Evolutionary conservation across 495 filamentous ascomycete genomes (phyloP), one percentile per base, ranked within the genome.

Genomic region (Aspergillus indologenus): DNA sequence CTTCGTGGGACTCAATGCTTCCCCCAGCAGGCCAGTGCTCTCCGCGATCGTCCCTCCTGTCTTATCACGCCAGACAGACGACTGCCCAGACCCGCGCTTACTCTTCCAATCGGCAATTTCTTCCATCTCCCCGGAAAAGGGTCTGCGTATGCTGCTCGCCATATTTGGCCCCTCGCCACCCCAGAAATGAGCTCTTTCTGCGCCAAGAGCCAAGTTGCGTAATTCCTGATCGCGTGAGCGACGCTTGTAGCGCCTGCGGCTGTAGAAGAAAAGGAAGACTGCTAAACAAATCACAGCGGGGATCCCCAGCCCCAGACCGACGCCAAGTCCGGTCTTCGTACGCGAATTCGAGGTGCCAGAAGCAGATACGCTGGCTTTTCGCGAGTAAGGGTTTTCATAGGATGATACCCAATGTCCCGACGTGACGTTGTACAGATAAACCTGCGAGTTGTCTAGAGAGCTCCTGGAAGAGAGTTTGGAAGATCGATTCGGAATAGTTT

Each of bases 351-450:
- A 72, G 19, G 56, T 40, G 42, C 17, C 18, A 24, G 54, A 31
- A 1, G 23, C 42, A 8, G 48, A 29, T 8, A 23, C 15, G 17
- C 14, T 31, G n/a, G 48, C 40, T 2, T 26, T 56, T 40, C 6
- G 34, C 14, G 54, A 56, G 1, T 62, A 61, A 0, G 87, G 85
- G 58, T 86, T 85, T 44, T 78, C 81, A 66, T 96, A 98, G 0
- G 78, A 78, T 4, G 80, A 73, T 0, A 83, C 68, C 91, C 91
- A 97, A 14, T 70, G 76, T 66, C 81, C 83, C 2, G 89, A 89
- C 2, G 88, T 90, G 12, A 88, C 78, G 64, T 97, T 94, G 62
- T 90, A 90, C 57, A 97, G 88, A 61, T 85, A 84, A 17, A 81
- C 73, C 47, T 78, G 67, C 0, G 70, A 72, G 60, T 80, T 86